Base-by-base conservation (phyloP, 2,329 filamentous ascomycete genomes). In the Venturiaceae sp. region DNA sequence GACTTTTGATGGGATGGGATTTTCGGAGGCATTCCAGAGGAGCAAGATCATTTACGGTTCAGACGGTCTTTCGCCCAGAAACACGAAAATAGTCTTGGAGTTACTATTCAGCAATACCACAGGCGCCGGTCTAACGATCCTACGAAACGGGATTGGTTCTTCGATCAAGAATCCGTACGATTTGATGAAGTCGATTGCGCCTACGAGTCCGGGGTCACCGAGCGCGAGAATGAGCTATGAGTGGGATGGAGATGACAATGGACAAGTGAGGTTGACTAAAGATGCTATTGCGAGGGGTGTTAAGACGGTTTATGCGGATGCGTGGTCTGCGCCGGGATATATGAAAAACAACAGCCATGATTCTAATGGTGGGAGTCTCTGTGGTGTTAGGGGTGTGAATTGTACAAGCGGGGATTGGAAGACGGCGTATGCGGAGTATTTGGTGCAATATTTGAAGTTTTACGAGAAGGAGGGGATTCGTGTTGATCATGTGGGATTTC, bases 381-480 rank as follows among this genome's bases (percentile, higher is more conserved):
- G 75, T 62, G 75, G 75, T 1, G 70, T 72, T 0, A 66, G 71
- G 0, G 73, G 71, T 0, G 69, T 69, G 11, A 64, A 63, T 11
- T 77, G 75, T 64, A 66, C 67, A 5, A 70, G 67, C 5, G 73
- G 74, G 3, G 75, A 77, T 64, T 80, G 77, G 77, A 65, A 71
- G 57, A 72, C 78, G 63, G 74, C 77, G 2, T 80, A 77, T 57
- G 78, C 77, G 39, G 68, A 79, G 63, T 77, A 77, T 62, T 66
- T 80, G 9, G 71, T 77, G 3, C 71, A 77, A 60, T 79, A 78
- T 65, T 70, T 80, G 55, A 69, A 75, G 61, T 75, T 72, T 61
- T 81, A 81, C 64, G 64, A 68, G 19, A 66, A 73, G 53, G 68
- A 69, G 2, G 76, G 75, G 3, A 68, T 80, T 55, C 70, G 70